Base-by-base conservation (phyloP, 2,329 filamentous ascomycete species). In the Cadophora sp. region DNA sequence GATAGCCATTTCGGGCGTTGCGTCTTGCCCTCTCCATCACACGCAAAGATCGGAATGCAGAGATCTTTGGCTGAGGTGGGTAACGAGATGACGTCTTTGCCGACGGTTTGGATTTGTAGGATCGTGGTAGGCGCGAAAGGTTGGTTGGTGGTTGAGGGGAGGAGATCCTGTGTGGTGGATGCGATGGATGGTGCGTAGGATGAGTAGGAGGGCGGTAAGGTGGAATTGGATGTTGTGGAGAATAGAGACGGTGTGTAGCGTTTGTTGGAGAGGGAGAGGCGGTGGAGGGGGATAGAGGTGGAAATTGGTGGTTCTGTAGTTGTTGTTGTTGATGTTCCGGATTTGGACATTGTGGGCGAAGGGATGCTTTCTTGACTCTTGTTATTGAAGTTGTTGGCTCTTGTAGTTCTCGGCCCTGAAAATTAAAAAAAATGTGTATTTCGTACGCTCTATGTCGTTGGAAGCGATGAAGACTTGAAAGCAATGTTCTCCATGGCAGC, bases 31-130 rank as follows among this genome's bases (percentile, higher is more conserved):
- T 60, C 12, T 7, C 26, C 9, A 27, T 53, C 37, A 27, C n/a
- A 43, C 6, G 61, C 76, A 11, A 85, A 83, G 67, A 85, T 70
- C 40, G 79, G 78, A 70, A 85, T 83, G 3, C 82, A 81, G 1
- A 79, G 75, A 0, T 80, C 76, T 4, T 73, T 76, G 0, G 78
- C 76, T 0, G 81, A 78, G 0, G 78, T 40, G 1, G 84, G 85
- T 3, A 84, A 72, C n/a, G 81, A 79, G 59, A 84, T 69, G 59
- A 80, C 73, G 0, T 76, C 73, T 43, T 83, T 82, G 24, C 86
- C 86, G 6, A 69, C 69, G 0, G 83, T 79, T 69, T 85, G 80
- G 72, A 88, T 82, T 69, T 86, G 84, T 27, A 87, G 79, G 12
- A 80, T 78, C 26, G 78, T 77, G 1, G 82, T 83, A 2, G 84